Evolutionary conservation across 1,284 basidiomycete species (phyloP).

Genomic region (Apiotrichum laibachii): DNA sequence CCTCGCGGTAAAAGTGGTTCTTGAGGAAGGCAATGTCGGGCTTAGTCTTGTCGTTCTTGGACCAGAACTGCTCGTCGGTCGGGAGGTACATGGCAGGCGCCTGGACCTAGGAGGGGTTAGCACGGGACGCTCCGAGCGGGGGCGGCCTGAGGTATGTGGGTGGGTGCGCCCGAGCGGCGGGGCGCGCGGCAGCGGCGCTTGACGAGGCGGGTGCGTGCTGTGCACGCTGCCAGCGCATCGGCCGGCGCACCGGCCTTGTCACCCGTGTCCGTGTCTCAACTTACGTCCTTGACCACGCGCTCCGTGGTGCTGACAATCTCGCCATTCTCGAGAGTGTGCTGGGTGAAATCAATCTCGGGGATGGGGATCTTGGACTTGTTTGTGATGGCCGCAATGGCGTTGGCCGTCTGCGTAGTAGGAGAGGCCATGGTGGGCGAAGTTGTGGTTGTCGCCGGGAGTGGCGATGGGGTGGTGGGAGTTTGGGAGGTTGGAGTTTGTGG

Average conservation of each 20-base stretch:
- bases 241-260: background rate
- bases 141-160: background rate
- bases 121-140: too few species aligned
- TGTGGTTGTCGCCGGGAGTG: background rate
- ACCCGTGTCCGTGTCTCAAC: constrained; percentile 15
- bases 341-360: constrained; percentile 79
- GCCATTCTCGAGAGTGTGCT: constrained; percentile 84
- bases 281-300: constrained; percentile 53
- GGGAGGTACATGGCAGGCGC: constrained; percentile 90
- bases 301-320: constrained; percentile 65
- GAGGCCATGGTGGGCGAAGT: constrained; percentile 32
- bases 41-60: constrained; percentile 74
- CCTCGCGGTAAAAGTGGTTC: constrained; percentile 98
- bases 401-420: constrained; percentile 43
- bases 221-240: background rate
- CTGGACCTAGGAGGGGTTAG: constrained; percentile 65
- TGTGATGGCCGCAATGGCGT: constrained; percentile 47
- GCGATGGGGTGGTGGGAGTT: background rate
- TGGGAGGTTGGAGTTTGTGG: background rate
- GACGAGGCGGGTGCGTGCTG: background rate
- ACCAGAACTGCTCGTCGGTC: constrained; percentile 90
- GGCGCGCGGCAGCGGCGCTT: too few species aligned
- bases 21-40: constrained; percentile 97
- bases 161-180: background rate
- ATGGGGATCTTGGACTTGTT: constrained; percentile 53